These are phyloP conservation scores for Crithidia mellificae DNA, from an alignment of 208 protist species.

Conservation along the genomic window DNA sequence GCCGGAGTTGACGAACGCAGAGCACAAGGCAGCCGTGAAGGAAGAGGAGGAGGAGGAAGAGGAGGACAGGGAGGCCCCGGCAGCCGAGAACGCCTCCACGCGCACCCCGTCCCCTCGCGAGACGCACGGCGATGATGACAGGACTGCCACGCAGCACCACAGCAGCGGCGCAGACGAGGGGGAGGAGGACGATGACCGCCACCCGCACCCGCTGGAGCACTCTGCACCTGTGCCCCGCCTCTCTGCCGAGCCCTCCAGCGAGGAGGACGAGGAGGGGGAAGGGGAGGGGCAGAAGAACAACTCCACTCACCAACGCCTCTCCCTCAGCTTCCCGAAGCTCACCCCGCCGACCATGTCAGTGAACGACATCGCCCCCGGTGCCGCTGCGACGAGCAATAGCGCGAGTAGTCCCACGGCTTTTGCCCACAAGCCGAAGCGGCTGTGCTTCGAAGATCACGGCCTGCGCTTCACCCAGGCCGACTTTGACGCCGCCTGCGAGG, in stretches of 20 bases:
- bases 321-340: conserved; percentile 12
- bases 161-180: too few relatives aligned
- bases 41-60: not conserved
- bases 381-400: not conserved
- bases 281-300: too few relatives aligned
- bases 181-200: too few relatives aligned
- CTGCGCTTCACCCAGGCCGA: conserved; percentile 18
- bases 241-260: not conserved
- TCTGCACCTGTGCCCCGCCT: not conserved
- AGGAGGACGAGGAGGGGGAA: not conserved
- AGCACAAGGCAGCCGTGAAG: not conserved
- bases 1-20: not conserved
- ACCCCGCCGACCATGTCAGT: conserved; percentile 1
- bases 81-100: conserved; percentile 7
- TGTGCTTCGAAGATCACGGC: conserved; percentile 22
- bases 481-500: conserved; percentile 14
- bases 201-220: not conserved
- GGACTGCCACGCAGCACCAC: too few relatives aligned
- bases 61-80: conserved; percentile 2
- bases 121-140: not conserved
- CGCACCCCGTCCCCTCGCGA: conserved; percentile 4
- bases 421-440: not conserved
- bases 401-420: not conserved
- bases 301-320: not conserved
- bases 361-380: not conserved